phyloP scores from a whole-genome alignment of 345 rosid genomes.

The Lumnitzera racemosa region DNA sequence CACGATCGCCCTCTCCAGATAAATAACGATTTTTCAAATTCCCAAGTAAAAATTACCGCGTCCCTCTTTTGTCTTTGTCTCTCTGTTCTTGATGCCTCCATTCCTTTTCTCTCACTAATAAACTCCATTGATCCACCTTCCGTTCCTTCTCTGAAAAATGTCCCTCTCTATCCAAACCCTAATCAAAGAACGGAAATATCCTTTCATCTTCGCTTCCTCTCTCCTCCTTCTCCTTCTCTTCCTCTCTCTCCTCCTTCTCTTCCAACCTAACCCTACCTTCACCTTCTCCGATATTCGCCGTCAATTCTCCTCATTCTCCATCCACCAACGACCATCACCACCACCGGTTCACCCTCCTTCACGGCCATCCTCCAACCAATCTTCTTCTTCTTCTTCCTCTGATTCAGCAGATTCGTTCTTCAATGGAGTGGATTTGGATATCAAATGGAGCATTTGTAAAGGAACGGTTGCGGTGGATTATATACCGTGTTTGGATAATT shows the following conservation, averaged over 20 bases:
- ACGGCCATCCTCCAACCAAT: neutral
- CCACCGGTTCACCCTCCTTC: conserved; percentile 7
- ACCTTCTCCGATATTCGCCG: conserved; percentile 20
- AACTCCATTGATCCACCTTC: neutral
- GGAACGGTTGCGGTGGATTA: conserved; percentile 46
- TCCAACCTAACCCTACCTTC: conserved; percentile 15
- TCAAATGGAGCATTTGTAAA: conserved; percentile 47
- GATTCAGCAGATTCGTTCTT: conserved; percentile 11
- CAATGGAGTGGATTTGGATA: conserved; percentile 8
- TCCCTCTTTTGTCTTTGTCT: neutral
- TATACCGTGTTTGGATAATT: conserved; percentile 82
- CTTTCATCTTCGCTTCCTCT: conserved; percentile 40
- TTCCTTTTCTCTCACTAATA: neutral
- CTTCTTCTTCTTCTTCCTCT: conserved; percentile 6
- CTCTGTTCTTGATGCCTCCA: neutral
- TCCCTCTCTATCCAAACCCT: conserved; percentile 28
- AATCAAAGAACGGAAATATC: conserved; percentile 32
- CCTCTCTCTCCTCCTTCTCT: conserved; percentile 26
- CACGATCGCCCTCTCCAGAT: neutral
- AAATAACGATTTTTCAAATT: conserved; percentile 10
- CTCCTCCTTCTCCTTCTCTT: conserved; percentile 24
- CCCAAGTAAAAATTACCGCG: conserved; percentile 7
- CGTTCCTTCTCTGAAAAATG: conserved; percentile 11
- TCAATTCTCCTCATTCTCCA: conserved; percentile 11
- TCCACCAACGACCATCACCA: conserved; percentile 25